Base-by-base conservation (phyloP, 1,284 basidiomycete species). In the Leccinum fallax region DNA sequence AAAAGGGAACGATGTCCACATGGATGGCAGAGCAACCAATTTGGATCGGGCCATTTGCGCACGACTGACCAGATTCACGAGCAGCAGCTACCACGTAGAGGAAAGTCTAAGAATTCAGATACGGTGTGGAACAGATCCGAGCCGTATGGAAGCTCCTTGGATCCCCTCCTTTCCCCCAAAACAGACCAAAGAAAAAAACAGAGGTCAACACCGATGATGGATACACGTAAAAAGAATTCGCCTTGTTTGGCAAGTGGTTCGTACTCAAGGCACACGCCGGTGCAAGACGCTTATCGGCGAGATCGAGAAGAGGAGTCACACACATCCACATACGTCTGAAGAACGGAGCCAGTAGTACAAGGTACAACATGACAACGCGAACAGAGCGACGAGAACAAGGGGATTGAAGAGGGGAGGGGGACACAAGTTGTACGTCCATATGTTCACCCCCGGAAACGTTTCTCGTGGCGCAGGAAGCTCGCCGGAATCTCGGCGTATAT, bases 91-190 rank as follows among this genome's bases (percentile, higher is more conserved):
- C 30, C 52, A 53, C 30, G 26, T 53, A 32, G 26, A 52, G 51
- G 51, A 26, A 52, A 16, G 26, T 28, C 13, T n/a, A 30, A 34
- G 26, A 53, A 30, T 53, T 26, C 15, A 16, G 51, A n/a, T 19
- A n/a, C 26, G 15, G n/a, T 52, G 51, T 64, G 62, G 62, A 64
- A 36, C 48, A 64, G 61, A 62, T 62, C 63, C 61, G 58, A 64
- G 49, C 58, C 58, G 58, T n/a, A 52, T 24, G 24, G 24, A 26
- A 40, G 7, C 3, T 19, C 28, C 15, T 19, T 24, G 43, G 30
- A 3, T 34, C 26, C 30, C 19, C n/a, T 61, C 32, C 28, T 56
- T 32, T 16, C 49, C 46, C 16, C 38, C 13, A 15, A 15, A 48
- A 48, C 19, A 26, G 26, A 28, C 26, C 49, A n/a, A 51, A 30